Evolutionary conservation across 129 eudicot species (phyloP).

Genomic region (Escallonia herrerae): DNA sequence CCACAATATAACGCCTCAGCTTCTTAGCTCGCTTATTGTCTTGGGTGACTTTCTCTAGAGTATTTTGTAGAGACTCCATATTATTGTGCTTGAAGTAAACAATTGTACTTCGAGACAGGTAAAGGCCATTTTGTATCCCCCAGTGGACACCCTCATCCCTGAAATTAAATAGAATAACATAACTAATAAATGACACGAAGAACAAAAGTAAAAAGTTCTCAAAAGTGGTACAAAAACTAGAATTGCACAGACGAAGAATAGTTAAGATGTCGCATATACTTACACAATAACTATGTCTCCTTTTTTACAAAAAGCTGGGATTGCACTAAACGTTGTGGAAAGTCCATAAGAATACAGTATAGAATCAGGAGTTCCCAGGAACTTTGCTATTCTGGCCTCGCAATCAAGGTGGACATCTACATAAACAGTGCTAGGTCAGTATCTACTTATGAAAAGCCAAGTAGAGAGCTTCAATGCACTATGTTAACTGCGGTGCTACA

Average conservation of each 20-base stretch:
- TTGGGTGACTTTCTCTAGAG: constrained; percentile 68
- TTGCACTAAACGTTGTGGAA: constrained; percentile 94
- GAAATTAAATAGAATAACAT: constrained; percentile 7
- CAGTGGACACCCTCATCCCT: constrained; percentile 99
- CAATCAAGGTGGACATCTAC: constrained; percentile 96
- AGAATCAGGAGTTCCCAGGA: constrained; percentile 79
- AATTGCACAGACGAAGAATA: too few relatives aligned
- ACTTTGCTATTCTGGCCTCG: constrained; percentile 70
- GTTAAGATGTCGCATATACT: constrained; percentile 22
- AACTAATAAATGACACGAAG: too few relatives aligned
- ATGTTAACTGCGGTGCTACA: constrained; percentile 2
- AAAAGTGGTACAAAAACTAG: neutral
- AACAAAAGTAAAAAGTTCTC: neutral
- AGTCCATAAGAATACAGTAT: constrained; percentile 83
- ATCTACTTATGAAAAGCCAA: neutral
- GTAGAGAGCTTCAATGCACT: neutral
- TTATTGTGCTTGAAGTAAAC: constrained; percentile 90
- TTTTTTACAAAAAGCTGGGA: constrained; percentile 96
- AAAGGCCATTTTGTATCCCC: constrained; percentile 96
- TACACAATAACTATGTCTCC: constrained; percentile 87
- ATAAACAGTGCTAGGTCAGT: constrained; percentile 3
- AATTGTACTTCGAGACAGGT: constrained; percentile 85
- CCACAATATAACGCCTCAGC: constrained; percentile 85
- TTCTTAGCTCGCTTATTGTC: constrained; percentile 80
- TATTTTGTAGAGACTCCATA: constrained; percentile 61